A percentile compares a stretch with the other conserved stretches of the same genome.
phyloP scores from a whole-genome alignment of 306 rosid species.

The Corylus avellana region DNA sequence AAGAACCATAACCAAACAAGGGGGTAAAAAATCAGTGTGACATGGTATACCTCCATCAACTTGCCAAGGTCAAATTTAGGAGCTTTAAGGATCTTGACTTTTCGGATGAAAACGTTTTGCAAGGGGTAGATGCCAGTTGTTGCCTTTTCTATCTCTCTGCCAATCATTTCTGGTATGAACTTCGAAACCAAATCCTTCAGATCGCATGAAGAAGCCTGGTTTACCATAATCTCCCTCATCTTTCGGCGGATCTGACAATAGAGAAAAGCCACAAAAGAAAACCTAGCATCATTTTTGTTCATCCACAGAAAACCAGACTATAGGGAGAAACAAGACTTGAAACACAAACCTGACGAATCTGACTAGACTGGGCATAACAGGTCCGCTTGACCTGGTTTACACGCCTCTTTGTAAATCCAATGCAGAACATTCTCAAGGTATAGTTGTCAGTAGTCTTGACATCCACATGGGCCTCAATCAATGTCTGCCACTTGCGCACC shows the following conservation, averaged over 20 bases:
- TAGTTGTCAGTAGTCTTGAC: constrained; percentile 86
- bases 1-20: neutral
- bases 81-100: constrained; percentile 90
- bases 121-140: constrained; percentile 74
- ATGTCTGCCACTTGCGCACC: constrained; percentile 86
- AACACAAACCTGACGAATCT: constrained; percentile 68
- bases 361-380: constrained; percentile 90
- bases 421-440: constrained; percentile 85
- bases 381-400: constrained; percentile 87
- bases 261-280: neutral
- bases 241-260: constrained; percentile 73
- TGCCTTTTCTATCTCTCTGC: constrained; percentile 85
- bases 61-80: constrained; percentile 93
- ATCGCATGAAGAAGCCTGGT: constrained; percentile 79
- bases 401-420: constrained; percentile 84
- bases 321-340: neutral
- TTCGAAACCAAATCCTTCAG: constrained; percentile 86
- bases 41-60: constrained; percentile 75
- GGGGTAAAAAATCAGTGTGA: neutral
- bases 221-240: constrained; percentile 84
- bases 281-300: neutral
- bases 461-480: constrained; percentile 90
- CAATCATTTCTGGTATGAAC: constrained; percentile 84
- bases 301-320: neutral
- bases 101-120: constrained; percentile 79